Conservation (phyloP, 2,329 filamentous ascomycete genomes). For the Microsporum canis region DNA sequence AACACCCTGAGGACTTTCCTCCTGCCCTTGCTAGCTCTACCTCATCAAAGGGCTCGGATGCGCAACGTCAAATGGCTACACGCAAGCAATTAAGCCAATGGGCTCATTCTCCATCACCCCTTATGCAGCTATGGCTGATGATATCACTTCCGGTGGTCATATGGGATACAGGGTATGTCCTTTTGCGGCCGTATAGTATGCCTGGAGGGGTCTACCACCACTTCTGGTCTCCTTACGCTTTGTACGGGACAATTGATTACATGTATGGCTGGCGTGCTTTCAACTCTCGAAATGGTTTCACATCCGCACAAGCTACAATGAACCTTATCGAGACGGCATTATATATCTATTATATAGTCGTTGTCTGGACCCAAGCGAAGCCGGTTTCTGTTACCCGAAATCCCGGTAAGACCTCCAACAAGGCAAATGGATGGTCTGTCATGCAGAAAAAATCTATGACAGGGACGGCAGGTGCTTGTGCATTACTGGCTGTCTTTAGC, state of each 20-base stretch:
- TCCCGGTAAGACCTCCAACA: conserved; percentile 15
- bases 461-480: conserved; percentile 43
- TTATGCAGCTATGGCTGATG: conserved; percentile 58
- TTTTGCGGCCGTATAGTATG: conserved; percentile 73
- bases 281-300: conserved; percentile 59
- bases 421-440: not conserved
- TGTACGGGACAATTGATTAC: conserved; percentile 70
- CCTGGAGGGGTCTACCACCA: conserved; percentile 60
- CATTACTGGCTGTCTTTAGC: conserved; percentile 48
- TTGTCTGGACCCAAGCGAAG: conserved; percentile 38
- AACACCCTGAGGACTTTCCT: conserved; percentile 43
- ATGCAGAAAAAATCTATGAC: conserved; percentile 37
- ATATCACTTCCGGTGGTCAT: conserved; percentile 65
- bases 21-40: conserved; percentile 20
- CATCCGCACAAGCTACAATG: conserved; percentile 57
- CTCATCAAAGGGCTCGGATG: conserved; percentile 16
- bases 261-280: conserved; percentile 70
- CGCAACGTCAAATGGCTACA: conserved; percentile 18
- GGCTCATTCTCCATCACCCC: conserved; percentile 50
- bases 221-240: conserved; percentile 64
- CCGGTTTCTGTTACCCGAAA: conserved; percentile 11
- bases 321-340: conserved; percentile 58
- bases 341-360: conserved; percentile 52
- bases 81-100: conserved; percentile 23
- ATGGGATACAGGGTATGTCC: conserved; percentile 72